phyloP scores from a whole-genome alignment of 2,329 filamentous ascomycete species.

The Neonectria punicea region DNA sequence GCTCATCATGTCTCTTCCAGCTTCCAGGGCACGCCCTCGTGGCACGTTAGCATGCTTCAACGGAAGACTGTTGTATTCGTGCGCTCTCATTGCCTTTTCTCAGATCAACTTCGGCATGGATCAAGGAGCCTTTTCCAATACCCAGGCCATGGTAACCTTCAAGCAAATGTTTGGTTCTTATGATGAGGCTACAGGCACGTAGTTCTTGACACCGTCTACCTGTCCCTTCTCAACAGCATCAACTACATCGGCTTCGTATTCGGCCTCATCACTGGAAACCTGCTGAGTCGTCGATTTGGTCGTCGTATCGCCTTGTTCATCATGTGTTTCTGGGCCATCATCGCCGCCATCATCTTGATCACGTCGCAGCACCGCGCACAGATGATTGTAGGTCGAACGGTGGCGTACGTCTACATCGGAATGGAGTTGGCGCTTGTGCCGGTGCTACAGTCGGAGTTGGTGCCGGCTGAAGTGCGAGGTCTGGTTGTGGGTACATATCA shows the following conservation, averaged over 20 bases:
- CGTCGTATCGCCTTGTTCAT: conserved; percentile 49
- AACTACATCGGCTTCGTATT: conserved; percentile 43
- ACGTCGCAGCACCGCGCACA: conserved; percentile 45
- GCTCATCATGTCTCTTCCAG: not conserved
- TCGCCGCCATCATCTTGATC: conserved; percentile 46
- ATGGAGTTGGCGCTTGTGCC: conserved; percentile 53
- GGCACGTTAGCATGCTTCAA: not conserved
- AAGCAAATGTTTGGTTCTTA: conserved; percentile 47
- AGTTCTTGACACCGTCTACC: conserved; percentile 34
- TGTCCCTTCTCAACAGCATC: conserved; percentile 49
- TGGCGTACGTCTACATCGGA: conserved; percentile 53
- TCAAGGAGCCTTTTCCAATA: conserved; percentile 49
- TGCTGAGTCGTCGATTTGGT: conserved; percentile 46
- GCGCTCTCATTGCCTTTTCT: conserved; percentile 46
- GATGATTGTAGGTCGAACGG: conserved; percentile 48
- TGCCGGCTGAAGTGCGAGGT: conserved; percentile 44
- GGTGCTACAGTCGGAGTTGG: conserved; percentile 47
- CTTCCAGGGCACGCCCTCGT: not conserved
- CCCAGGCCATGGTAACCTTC: conserved; percentile 52
- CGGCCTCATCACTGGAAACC: conserved; percentile 44
- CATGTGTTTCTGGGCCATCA: conserved; percentile 50
- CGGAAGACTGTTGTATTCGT: not conserved
- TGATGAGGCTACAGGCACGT: conserved; percentile 38
- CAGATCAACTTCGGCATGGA: conserved; percentile 54
- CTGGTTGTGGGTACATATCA: conserved; percentile 41